Percentiles rank a stretch among this genome's conserved stretches.
Conservation (phyloP, 2,329 filamentous ascomycete genomes). For the Diaporthe sp. region DNA sequence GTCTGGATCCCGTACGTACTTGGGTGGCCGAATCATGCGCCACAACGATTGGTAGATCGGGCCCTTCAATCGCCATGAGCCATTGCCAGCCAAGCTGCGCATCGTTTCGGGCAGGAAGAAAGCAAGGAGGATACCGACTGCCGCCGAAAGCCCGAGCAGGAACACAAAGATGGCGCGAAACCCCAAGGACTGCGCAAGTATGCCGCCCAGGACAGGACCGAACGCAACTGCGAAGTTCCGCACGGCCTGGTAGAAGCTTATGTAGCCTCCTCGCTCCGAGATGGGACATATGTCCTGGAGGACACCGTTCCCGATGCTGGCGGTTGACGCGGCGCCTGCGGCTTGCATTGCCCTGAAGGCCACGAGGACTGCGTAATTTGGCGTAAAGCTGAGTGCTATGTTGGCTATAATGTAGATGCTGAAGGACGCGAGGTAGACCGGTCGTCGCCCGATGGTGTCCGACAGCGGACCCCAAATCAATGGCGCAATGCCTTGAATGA, state of each 20-base stretch:
- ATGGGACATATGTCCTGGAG: constrained; percentile 51
- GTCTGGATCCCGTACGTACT: constrained; percentile 10
- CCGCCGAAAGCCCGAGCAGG: constrained; percentile 50
- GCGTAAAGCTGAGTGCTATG: constrained; percentile 59
- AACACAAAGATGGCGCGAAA: constrained; percentile 52
- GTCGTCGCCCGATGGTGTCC: constrained; percentile 60
- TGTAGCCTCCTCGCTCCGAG: constrained; percentile 48
- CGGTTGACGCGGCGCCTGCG: constrained; percentile 62
- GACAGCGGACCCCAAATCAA: constrained; percentile 63
- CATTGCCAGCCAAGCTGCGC: constrained; percentile 55
- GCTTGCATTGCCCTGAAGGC: constrained; percentile 62
- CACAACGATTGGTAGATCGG: constrained; percentile 57
- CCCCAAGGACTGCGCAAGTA: constrained; percentile 47
- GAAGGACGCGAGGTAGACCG: constrained; percentile 60
- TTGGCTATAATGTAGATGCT: constrained; percentile 62
- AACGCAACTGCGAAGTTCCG: constrained; percentile 49
- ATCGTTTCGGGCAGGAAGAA: constrained; percentile 50
- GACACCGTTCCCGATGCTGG: constrained; percentile 58
- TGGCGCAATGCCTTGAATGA: constrained; percentile 66
- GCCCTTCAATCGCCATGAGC: constrained; percentile 51
- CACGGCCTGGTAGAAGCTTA: constrained; percentile 50
- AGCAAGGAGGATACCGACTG: constrained; percentile 53
- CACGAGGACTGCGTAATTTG: constrained; percentile 59
- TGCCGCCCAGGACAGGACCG: constrained; percentile 53
- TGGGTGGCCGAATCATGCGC: constrained; percentile 46